Base-by-base conservation (phyloP, 176 grass and related monocot species). In the Olyra latifolia region DNA sequence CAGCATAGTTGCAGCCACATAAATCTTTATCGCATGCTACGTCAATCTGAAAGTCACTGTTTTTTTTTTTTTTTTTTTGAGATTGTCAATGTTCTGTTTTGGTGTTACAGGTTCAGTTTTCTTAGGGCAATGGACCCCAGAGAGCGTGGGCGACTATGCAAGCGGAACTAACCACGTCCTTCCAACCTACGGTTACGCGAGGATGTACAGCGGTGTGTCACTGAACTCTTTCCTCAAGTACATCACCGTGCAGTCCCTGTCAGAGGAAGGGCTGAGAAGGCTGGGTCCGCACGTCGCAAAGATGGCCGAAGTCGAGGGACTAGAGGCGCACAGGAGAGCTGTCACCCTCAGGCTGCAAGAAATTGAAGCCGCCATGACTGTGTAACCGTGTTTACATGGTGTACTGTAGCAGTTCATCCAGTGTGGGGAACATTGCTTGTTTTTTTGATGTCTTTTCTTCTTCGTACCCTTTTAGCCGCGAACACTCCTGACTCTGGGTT, bases 131-230 rank as follows among this genome's bases (percentile, higher is more conserved):
- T 98, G 96, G 92, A 98, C 92, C 7, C 96, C 92, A 0, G 96
- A 98, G 48, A 98, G 96, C 7, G 88, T 98, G 10, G 96, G 96
- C 7, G 96, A 98, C 61, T 98, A 95, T 2, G 92, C 90, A 0
- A 98, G 95, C 4, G 92, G 95, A 14, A 98, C 95, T 2, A 98
- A 98, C 60, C 92, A 98, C 25, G 92, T 95, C 71, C 92, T 95
- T 81, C 95, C 95, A 10, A 98, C 92, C 38, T 95, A 98, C 0
- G 95, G 95, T 46, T 98, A 98, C 44, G 90, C 95, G 7, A 93
- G 89, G 82, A 98, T 98, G 95, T 98, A 98, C 77, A 98, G 92
- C 2, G 92, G 95, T 10, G 92, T 98, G 25, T 98, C 95, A 6
- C 65, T 98, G 75, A 91, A 87, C 59, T 98, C 95, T 23, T 98